phyloP scores from a whole-genome alignment of 345 rosid species.

The Camelina hispida region DNA sequence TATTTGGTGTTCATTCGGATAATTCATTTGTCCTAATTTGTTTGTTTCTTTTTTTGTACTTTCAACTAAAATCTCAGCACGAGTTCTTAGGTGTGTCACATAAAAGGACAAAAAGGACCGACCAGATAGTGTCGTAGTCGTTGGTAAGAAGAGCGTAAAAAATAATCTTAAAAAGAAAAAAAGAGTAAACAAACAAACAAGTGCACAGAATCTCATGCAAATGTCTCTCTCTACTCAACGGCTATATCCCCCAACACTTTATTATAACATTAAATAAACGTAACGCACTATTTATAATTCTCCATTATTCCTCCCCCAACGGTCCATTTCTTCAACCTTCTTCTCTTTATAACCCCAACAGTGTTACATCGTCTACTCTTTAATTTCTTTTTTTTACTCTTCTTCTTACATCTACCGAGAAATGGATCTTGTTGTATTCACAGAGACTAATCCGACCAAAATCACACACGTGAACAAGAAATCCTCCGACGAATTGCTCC shows the following conservation, averaged over 20 bases:
- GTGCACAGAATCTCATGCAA: conserved; percentile 36
- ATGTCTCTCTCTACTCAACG: conserved; percentile 34
- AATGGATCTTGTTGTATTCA: conserved; percentile 38
- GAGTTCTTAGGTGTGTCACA: no score
- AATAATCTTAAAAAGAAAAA: not conserved
- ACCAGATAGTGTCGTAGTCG: conserved; percentile 14
- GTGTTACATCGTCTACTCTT: not conserved
- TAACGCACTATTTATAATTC: conserved; percentile 6
- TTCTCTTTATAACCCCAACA: conserved; percentile 21
- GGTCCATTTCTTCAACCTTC: conserved; percentile 51
- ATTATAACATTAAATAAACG: not conserved
- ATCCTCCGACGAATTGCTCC: conserved; percentile 84
- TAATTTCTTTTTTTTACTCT: conserved; percentile 13
- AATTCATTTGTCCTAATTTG: not conserved
- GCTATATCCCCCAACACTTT: conserved; percentile 33
- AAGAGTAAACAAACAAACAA: not conserved
- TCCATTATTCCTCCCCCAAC: conserved; percentile 53
- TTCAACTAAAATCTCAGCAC: no score
- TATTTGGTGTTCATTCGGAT: not conserved
- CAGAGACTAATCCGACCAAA: conserved; percentile 16
- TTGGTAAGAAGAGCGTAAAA: conserved; percentile 13
- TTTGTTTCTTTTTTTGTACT: no score
- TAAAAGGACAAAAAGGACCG: no score
- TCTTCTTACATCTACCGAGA: not conserved
- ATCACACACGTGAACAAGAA: conserved; percentile 75